Conservation (phyloP, 208 protist species). For the Novymonas esmeraldas region DNA sequence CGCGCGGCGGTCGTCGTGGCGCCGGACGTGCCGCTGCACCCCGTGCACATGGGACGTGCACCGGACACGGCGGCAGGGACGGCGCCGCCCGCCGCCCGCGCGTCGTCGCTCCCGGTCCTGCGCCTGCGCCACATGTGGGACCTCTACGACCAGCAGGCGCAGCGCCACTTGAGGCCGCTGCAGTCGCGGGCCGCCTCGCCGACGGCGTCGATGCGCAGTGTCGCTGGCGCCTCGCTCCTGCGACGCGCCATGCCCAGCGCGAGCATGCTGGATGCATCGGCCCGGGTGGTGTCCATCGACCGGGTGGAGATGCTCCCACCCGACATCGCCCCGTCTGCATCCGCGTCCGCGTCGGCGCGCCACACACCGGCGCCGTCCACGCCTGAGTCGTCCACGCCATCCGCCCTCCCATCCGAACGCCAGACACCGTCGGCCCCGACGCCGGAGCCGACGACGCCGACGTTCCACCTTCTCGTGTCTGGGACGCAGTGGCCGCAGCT, state of each 20-base stretch:
- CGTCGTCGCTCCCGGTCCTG: not conserved
- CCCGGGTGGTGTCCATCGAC: conserved; percentile 1
- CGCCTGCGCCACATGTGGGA: not conserved
- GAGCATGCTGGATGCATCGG: conserved; percentile 6
- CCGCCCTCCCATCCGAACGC: no score
- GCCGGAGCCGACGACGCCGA: no score
- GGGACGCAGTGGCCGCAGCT: conserved; percentile 6
- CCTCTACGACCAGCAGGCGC: conserved; percentile 1
- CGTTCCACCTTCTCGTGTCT: not conserved
- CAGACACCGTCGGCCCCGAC: no score
- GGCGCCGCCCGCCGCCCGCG: not conserved
- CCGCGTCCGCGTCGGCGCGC: no score
- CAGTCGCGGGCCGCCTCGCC: not conserved
- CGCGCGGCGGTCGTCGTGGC: not conserved
- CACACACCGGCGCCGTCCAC: no score
- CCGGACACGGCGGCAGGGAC: not conserved
- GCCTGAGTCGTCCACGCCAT: no score
- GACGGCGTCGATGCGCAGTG: not conserved
- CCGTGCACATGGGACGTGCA: not conserved
- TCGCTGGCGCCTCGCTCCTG: not conserved
- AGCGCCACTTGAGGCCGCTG: conserved; percentile 1
- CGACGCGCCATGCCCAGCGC: not conserved
- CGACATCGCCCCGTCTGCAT: not conserved
- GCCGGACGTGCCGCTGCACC: not conserved
- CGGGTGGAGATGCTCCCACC: conserved; percentile 3